These are phyloP conservation scores for Plicaturopsis crispa DNA, from an alignment of 768 basidiomycete species.

Conservation along the genomic window DNA sequence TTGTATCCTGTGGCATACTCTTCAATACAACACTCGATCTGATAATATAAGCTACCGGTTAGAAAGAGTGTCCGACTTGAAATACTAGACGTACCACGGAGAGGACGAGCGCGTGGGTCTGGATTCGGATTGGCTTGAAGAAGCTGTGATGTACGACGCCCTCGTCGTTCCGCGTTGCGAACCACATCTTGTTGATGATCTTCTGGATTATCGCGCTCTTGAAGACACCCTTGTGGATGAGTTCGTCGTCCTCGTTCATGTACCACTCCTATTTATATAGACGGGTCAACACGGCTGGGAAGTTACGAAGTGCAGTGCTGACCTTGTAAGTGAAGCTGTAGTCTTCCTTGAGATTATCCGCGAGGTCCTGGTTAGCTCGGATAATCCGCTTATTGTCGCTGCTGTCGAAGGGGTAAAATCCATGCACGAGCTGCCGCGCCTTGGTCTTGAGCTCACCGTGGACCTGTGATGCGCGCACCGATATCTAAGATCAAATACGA, in stretches of 20 bases:
- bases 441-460: slow-evolving; percentile 7
- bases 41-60: background rate
- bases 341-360: slow-evolving; percentile 4
- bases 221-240: slow-evolving; percentile 5
- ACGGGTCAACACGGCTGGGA: background rate
- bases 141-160: slow-evolving; percentile 6
- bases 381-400: background rate
- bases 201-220: slow-evolving; percentile 7
- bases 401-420: slow-evolving; percentile 1
- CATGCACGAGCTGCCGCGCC: background rate
- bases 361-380: slow-evolving; percentile 3
- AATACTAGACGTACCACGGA: background rate
- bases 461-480: slow-evolving; percentile 6
- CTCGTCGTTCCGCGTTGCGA: slow-evolving; percentile 5
- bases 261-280: slow-evolving; percentile 2
- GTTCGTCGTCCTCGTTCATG: background rate
- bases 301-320: background rate
- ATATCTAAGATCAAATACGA: too few species aligned
- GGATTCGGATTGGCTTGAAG: slow-evolving; percentile 7
- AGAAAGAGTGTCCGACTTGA: background rate
- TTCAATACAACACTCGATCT: slow-evolving; percentile 10
- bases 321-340: slow-evolving; percentile 4
- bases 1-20: slow-evolving; percentile 8
- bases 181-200: slow-evolving; percentile 9
- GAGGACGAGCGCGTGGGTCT: slow-evolving; percentile 4